Evolutionary conservation across 805 yeast genomes (phyloP).

Genomic region (Myxozyma udenii): DNA sequence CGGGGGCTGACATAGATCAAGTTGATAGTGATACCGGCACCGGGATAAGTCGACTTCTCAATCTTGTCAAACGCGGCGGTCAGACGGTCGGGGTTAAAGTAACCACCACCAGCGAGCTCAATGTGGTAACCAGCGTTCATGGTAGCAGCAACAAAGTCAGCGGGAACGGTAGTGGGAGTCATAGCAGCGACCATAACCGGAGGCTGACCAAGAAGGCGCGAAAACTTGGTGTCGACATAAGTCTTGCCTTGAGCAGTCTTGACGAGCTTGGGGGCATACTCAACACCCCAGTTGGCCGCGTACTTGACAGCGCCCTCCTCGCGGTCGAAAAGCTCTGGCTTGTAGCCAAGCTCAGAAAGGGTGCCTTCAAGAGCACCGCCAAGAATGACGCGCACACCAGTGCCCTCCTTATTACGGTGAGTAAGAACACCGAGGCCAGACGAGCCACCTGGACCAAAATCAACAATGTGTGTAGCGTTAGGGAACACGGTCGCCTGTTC

Average conservation of each 20-base stretch:
- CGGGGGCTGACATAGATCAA: constrained; percentile 95
- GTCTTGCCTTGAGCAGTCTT: constrained; percentile 63
- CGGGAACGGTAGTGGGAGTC: constrained; percentile 97
- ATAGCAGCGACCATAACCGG: constrained; percentile 98
- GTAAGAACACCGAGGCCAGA: constrained; percentile 95
- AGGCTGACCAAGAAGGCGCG: constrained; percentile 86
- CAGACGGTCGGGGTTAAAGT: constrained; percentile 71
- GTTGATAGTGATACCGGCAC: constrained; percentile 87
- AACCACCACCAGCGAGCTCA: constrained; percentile 99
- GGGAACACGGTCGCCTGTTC: constrained; percentile 75
- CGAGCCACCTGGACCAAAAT: constrained; percentile 98
- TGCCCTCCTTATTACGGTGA: constrained; percentile 97
- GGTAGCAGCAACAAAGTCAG: constrained; percentile 90
- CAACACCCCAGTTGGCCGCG: constrained; percentile 88
- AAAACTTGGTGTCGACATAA: constrained; percentile 90
- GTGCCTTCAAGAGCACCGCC: constrained; percentile 83
- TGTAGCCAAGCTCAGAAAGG: constrained; percentile 85
- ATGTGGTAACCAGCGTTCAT: constrained; percentile 95
- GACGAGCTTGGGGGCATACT: constrained; percentile 80
- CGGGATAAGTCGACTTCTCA: constrained; percentile 67
- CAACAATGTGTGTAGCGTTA: constrained; percentile 77
- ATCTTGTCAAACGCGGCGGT: constrained; percentile 72
- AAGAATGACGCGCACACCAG: constrained; percentile 90
- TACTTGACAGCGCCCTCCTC: constrained; percentile 62
- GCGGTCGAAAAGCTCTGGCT: constrained; percentile 87